A percentile compares a stretch with the other conserved stretches of the same genome.
Evolutionary conservation across 371 early-diverging fungal species (phyloP).

Genomic region (Haplosporangium sp.): DNA sequence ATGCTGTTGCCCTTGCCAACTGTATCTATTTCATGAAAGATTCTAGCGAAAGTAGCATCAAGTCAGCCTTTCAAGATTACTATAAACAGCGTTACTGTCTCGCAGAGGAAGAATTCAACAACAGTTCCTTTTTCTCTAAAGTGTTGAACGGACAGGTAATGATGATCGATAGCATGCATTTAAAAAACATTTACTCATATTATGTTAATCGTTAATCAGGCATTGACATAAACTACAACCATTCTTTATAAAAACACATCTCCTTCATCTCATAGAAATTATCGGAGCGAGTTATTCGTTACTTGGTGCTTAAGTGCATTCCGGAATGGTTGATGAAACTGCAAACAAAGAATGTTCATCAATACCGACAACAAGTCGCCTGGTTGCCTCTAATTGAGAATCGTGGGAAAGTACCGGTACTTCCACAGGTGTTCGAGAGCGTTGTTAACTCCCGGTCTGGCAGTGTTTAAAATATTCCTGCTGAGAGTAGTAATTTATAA

Average conservation of each 20-base stretch:
- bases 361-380: slow-evolving; percentile 10
- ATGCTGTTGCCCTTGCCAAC: slow-evolving; percentile 17
- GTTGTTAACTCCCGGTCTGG: too few relatives aligned
- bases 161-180: too few relatives aligned
- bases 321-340: slow-evolving; percentile 4
- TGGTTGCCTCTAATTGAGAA: slow-evolving; percentile 10
- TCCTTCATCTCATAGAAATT: not conserved
- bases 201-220: too few relatives aligned
- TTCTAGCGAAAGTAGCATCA: not conserved
- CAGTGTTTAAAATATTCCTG: too few relatives aligned
- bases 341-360: not conserved
- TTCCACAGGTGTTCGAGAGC: not conserved
- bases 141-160: not conserved
- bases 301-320: slow-evolving; percentile 5
- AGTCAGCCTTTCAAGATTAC: slow-evolving; percentile 9
- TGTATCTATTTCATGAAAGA: slow-evolving; percentile 1
- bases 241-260: not conserved
- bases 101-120: slow-evolving; percentile 1
- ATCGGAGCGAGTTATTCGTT: not conserved
- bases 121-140: not conserved
- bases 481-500: too few relatives aligned
- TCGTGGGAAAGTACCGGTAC: not conserved
- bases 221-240: not conserved
- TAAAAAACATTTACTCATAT: too few relatives aligned
- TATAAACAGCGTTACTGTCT: slow-evolving; percentile 10